Evolutionary conservation across 2,329 filamentous ascomycete genomes (phyloP), one percentile per base, ranked within the genome.

Genomic region (Colletotrichum liaoningense): DNA sequence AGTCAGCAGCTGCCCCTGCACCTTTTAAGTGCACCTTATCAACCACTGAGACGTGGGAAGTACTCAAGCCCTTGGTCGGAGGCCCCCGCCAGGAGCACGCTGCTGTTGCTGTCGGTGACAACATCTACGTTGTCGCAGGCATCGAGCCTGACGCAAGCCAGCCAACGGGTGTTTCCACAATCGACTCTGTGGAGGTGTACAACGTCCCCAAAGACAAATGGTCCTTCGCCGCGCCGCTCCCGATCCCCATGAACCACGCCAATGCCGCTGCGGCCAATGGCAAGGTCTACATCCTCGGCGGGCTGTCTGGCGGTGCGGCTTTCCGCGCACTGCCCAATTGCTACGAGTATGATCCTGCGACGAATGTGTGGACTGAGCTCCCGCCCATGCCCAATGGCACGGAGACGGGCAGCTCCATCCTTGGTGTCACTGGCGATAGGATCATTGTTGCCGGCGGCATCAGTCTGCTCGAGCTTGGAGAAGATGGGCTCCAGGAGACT

Each of bases 401-500:
- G 0, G 75, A 77, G 56, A 74, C 77, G 19, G 84, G 83, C 0
- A 81, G 80, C 63, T 80, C 84, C 0, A 78, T 79, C 0, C 67
- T 84, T 0, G 80, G 79, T 1, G 79, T 84, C 1, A 67, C 78
- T 6, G 78, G 76, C 2, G 69, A 76, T 3, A 79, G 69, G 1
- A 79, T 86, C 5, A 82, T 81, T 63, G 76, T 86, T 1, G 83
- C 82, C 1, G 84, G 84, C 3, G 84, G 84, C 0, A 77, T 84
- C 75, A 77, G 77, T 1, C 73, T 74, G 0, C 73, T 83, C 3
- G 64, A 72, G 1, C 54, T 69, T 0, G 70, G 28, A 16, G 30
- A 28, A 4, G 19, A 33, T 3, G 74, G 68, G 30, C 74, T 73
- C 12, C 80, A 81, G 64, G 79, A 77, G 14, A 77, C 77, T 1